Conservation (phyloP, 495 filamentous ascomycete genomes). For the Aspergillus asperescens region DNA sequence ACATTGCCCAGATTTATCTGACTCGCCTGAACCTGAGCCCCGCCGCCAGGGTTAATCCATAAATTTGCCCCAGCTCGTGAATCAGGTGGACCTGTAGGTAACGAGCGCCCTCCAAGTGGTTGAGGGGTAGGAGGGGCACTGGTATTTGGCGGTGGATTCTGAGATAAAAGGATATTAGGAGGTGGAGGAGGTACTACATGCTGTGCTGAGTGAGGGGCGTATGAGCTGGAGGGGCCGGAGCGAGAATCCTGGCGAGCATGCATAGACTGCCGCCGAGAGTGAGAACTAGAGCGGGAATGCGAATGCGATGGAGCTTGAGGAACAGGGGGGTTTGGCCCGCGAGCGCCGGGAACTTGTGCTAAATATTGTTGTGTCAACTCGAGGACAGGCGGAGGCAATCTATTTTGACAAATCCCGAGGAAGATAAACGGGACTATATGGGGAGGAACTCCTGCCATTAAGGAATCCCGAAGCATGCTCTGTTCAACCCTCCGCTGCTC, state of each 20-base stretch:
- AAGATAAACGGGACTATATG: slow-evolving; percentile 87
- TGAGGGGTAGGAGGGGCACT: slow-evolving; percentile 20
- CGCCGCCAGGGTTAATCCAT: slow-evolving; percentile 52
- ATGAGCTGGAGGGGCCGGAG: slow-evolving; percentile 36
- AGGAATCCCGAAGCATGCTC: slow-evolving; percentile 74
- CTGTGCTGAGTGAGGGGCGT: slow-evolving; percentile 25
- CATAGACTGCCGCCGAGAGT: slow-evolving; percentile 13
- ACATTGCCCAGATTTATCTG: slow-evolving; percentile 31
- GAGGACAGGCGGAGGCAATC: slow-evolving; percentile 51
- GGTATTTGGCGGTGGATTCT: neutral
- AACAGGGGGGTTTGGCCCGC: slow-evolving; percentile 38
- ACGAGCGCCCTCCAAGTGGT: slow-evolving; percentile 22
- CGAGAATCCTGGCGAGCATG: slow-evolving; percentile 22
- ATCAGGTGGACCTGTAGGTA: slow-evolving; percentile 21
- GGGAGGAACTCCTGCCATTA: slow-evolving; percentile 76
- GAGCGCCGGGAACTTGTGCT: slow-evolving; percentile 29
- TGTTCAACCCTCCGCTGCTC: slow-evolving; percentile 83
- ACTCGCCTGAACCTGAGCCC: slow-evolving; percentile 49
- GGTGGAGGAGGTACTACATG: slow-evolving; percentile 21
- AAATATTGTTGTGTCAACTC: slow-evolving; percentile 74
- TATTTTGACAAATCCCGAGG: slow-evolving; percentile 69
- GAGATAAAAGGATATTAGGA: slow-evolving; percentile 8
- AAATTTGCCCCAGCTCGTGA: slow-evolving; percentile 37
- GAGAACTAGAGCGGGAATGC: neutral
- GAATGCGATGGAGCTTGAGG: slow-evolving; percentile 24